phyloP scores from a whole-genome alignment of 768 basidiomycete species.

The Tubosaeta brunneosetosa region DNA sequence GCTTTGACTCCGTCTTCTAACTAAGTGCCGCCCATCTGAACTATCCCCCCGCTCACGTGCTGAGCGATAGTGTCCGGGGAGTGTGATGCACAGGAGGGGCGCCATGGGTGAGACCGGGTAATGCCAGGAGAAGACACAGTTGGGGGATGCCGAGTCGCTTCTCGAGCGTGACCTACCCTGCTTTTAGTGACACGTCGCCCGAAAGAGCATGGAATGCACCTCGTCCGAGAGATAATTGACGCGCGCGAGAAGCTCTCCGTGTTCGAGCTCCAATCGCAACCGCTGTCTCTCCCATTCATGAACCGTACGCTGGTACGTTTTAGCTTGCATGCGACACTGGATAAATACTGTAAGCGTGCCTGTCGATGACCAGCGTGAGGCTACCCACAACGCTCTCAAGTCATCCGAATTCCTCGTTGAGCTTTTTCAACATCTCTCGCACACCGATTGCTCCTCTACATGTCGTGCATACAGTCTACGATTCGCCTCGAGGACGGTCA shows the following conservation, averaged over 20 bases:
- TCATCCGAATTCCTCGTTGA: constrained; percentile 76
- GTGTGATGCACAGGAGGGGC: constrained; percentile 33
- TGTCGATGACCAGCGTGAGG: neutral
- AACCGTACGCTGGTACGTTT: constrained; percentile 58
- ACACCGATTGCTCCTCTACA: constrained; percentile 89
- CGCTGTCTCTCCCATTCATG: constrained; percentile 68
- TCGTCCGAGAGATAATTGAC: constrained; percentile 78
- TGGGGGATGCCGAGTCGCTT: constrained; percentile 89
- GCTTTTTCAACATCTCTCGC: constrained; percentile 63
- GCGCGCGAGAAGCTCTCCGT: constrained; percentile 59
- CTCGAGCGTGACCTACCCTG: constrained; percentile 69
- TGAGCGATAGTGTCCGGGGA: constrained; percentile 15
- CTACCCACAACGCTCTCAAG: constrained; percentile 69
- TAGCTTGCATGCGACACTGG: constrained; percentile 68
- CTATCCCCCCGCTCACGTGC: constrained; percentile 57
- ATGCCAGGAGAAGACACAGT: constrained; percentile 73
- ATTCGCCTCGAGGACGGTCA: constrained; percentile 80
- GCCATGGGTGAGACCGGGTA: constrained; percentile 82
- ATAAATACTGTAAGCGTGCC: neutral
- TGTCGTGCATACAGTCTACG: constrained; percentile 81
- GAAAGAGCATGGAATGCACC: constrained; percentile 38
- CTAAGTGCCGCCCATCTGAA: constrained; percentile 32
- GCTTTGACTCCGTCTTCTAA: constrained; percentile 29
- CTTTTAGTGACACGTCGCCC: neutral
- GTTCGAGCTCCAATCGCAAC: constrained; percentile 62